Percentiles rank a stretch among this genome's conserved stretches.
Conservation (phyloP, 371 early-diverging fungal genomes). For the Actinomucor elegans region DNA sequence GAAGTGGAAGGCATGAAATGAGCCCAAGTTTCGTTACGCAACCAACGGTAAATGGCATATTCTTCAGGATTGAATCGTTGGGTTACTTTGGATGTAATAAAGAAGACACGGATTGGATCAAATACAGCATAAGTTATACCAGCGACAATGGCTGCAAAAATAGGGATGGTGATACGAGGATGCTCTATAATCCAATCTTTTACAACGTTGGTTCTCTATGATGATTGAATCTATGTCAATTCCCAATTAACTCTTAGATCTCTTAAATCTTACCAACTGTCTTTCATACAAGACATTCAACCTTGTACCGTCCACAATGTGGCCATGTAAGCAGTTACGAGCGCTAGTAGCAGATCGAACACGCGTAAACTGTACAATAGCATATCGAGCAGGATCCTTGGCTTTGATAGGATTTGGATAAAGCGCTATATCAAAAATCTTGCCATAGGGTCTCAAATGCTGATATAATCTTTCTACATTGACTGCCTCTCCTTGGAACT, state of each 20-base stretch:
- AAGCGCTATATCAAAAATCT: conserved; percentile 73
- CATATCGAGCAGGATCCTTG: conserved; percentile 80
- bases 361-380: conserved; percentile 73
- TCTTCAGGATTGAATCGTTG: conserved; percentile 72
- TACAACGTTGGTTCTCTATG: conserved; percentile 59
- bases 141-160: conserved; percentile 76
- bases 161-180: conserved; percentile 70
- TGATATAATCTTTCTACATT: conserved; percentile 66
- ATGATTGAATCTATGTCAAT: neutral
- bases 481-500: conserved; percentile 69
- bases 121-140: conserved; percentile 83
- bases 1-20: conserved; percentile 25
- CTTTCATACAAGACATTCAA: conserved; percentile 74
- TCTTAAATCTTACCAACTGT: conserved; percentile 37
- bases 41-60: conserved; percentile 63
- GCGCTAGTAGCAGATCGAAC: conserved; percentile 86
- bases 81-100: conserved; percentile 79
- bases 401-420: conserved; percentile 49
- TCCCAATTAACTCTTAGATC: neutral
- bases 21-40: conserved; percentile 64
- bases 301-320: conserved; percentile 64
- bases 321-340: conserved; percentile 85
- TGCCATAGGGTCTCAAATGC: conserved; percentile 80
- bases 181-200: conserved; percentile 72
- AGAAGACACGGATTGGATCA: conserved; percentile 89